Conservation (phyloP, 331 rosid genomes). For the Quercus lobata region DNA sequence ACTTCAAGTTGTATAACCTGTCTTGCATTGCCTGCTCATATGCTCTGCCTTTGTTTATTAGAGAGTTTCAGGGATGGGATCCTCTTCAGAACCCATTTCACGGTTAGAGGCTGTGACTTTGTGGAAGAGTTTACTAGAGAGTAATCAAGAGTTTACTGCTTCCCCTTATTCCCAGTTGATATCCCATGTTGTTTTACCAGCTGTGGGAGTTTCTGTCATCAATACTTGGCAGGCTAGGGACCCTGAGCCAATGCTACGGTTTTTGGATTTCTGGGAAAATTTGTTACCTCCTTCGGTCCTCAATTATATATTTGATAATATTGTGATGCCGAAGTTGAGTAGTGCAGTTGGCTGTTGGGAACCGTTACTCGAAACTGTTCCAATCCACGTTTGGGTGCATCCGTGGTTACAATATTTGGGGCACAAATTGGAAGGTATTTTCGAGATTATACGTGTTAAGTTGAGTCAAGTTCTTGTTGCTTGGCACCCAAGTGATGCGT, state of each 20-base stretch:
- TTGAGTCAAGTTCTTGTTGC: constrained; percentile 83
- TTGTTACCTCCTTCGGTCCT: constrained; percentile 69
- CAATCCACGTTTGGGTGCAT: constrained; percentile 92
- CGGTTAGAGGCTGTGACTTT: constrained; percentile 44
- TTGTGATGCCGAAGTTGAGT: constrained; percentile 72
- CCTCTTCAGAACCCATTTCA: constrained; percentile 72
- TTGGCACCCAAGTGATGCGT: constrained; percentile 92
- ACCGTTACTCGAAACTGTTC: constrained; percentile 85
- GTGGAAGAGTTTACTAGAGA: constrained; percentile 75
- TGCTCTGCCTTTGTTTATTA: constrained; percentile 73
- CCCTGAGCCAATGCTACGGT: constrained; percentile 87
- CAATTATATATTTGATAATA: constrained; percentile 52
- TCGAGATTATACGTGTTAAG: constrained; percentile 72
- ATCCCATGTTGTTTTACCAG: constrained; percentile 85
- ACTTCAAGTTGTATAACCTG: constrained; percentile 77
- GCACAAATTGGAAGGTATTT: constrained; percentile 69
- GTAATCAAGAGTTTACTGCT: constrained; percentile 34
- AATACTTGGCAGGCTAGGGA: constrained; percentile 93
- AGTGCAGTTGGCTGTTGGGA: constrained; percentile 89
- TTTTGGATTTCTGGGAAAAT: constrained; percentile 80
- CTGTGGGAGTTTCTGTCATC: constrained; percentile 72
- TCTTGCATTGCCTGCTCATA: constrained; percentile 82
- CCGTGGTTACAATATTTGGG: constrained; percentile 89
- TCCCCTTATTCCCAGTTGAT: constrained; percentile 71
- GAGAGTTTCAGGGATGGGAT: constrained; percentile 92